Percentiles rank a stretch among this genome's conserved stretches.
Evolutionary conservation across 495 filamentous ascomycete species (phyloP).

Genomic region (Penicillium soppii): DNA sequence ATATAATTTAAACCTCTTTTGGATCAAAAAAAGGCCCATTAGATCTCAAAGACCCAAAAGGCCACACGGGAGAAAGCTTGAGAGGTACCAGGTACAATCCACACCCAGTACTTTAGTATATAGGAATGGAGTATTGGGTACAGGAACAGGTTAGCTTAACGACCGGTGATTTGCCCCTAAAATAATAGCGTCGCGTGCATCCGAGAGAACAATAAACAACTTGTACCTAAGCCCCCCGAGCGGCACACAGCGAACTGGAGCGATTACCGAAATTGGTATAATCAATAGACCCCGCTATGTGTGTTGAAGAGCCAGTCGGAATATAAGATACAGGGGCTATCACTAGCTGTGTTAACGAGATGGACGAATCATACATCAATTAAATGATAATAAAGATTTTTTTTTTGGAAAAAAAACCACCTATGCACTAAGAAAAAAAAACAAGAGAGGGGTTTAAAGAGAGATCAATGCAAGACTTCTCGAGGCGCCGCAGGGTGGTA

Average conservation of each 20-base stretch:
- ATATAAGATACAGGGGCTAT: background rate
- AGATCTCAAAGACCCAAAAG: background rate
- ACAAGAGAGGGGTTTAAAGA: background rate
- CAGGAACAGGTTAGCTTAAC: background rate
- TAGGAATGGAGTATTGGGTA: background rate
- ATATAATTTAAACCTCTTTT: no score
- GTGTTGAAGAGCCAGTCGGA: conserved; percentile 4
- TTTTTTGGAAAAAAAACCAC: background rate
- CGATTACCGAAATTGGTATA: conserved; percentile 5
- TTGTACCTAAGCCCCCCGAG: background rate
- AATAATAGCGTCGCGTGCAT: background rate
- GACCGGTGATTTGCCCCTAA: background rate
- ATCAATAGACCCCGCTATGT: background rate
- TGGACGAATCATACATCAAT: background rate
- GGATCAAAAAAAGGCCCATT: no score
- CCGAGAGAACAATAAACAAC: background rate
- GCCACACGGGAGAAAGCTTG: background rate
- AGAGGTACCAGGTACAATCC: background rate
- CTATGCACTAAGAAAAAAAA: background rate
- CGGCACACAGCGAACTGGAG: background rate
- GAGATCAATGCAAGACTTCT: background rate
- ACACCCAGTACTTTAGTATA: background rate
- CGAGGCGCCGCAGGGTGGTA: conserved; percentile 1
- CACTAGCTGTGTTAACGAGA: background rate
- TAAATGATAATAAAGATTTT: no score